Percentiles rank a stretch among this genome's conserved stretches.
Evolutionary conservation across 805 yeast genomes (phyloP).

Genomic region (Saccharomycodes ludwigii): DNA sequence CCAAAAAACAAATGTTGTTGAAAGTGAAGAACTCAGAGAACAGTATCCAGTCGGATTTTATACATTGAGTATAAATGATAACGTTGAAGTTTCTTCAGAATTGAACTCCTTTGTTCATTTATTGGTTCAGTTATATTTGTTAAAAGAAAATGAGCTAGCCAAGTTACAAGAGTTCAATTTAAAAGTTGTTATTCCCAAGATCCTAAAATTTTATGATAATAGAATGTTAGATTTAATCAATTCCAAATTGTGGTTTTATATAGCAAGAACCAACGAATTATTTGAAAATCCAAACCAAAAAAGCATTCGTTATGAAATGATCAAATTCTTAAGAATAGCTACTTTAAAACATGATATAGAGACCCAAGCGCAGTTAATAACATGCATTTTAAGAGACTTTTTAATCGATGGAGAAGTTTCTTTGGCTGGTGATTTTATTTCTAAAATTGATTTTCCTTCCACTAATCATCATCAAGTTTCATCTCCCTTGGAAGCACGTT

Average conservation of each 20-base stretch:
- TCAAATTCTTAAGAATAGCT: conserved; percentile 72
- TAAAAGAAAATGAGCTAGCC: conserved; percentile 44
- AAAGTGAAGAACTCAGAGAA: conserved; percentile 20
- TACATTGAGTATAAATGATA: conserved; percentile 15
- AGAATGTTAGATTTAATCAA: conserved; percentile 76
- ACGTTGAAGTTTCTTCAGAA: conserved; percentile 52
- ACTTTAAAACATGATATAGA: conserved; percentile 87
- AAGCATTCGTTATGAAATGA: conserved; percentile 53
- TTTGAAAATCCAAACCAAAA: conserved; percentile 27
- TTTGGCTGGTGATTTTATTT: conserved; percentile 81
- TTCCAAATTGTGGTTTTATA: conserved; percentile 90
- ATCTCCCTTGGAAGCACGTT: conserved; percentile 83
- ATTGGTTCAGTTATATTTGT: conserved; percentile 61
- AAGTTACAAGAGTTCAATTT: conserved; percentile 42
- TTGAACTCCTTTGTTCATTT: conserved; percentile 69
- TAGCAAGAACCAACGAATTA: conserved; percentile 66
- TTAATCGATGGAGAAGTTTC: conserved; percentile 66
- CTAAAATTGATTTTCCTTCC: conserved; percentile 75
- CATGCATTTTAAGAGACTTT: conserved; percentile 75
- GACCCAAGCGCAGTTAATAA: conserved; percentile 77
- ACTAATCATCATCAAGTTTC: conserved; percentile 56
- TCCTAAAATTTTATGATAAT: conserved; percentile 45
- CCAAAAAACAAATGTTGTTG: conserved; percentile 23
- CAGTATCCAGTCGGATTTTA: conserved; percentile 23
- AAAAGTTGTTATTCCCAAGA: conserved; percentile 34